These are phyloP conservation scores for Pseudocohnilembus persalinus DNA, from an alignment of 169 alveolate genomes.

Conservation along the genomic window DNA sequence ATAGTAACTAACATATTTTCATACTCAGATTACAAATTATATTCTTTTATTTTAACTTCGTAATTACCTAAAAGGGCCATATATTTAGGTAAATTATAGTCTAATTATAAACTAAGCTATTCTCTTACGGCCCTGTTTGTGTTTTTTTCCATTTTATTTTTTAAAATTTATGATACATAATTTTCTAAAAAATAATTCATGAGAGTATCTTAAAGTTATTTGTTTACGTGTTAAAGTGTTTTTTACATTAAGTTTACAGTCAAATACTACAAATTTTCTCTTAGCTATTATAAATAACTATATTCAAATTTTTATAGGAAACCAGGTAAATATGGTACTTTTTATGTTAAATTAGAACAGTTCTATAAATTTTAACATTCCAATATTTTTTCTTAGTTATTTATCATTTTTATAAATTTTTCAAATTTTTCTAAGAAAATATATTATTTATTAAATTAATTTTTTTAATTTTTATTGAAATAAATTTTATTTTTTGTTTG, in stretches of 20 bases:
- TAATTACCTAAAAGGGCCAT: background rate
- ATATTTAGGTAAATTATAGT: constrained; percentile 8
- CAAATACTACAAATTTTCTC: constrained; percentile 7
- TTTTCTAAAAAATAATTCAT: constrained; percentile 30
- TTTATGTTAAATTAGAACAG: background rate
- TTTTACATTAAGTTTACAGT: constrained; percentile 14
- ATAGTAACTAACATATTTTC: background rate
- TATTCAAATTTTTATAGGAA: background rate
- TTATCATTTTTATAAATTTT: no score
- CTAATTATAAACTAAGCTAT: background rate
- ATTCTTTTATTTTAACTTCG: constrained; percentile 17
- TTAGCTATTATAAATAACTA: background rate
- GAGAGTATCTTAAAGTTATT: constrained; percentile 14
- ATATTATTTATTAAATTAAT: no score
- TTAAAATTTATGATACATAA: constrained; percentile 3
- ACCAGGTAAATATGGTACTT: background rate
- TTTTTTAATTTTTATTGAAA: no score
- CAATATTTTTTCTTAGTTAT: no score
- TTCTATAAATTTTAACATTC: no score
- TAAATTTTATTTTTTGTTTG: no score
- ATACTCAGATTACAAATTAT: background rate
- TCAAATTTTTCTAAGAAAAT: no score
- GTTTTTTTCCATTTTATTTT: background rate
- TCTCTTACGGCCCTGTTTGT: constrained; percentile 17
- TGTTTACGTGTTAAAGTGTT: constrained; percentile 13